Base-by-base conservation (phyloP, 345 rosid species). In the Ceriops tagal region DNA sequence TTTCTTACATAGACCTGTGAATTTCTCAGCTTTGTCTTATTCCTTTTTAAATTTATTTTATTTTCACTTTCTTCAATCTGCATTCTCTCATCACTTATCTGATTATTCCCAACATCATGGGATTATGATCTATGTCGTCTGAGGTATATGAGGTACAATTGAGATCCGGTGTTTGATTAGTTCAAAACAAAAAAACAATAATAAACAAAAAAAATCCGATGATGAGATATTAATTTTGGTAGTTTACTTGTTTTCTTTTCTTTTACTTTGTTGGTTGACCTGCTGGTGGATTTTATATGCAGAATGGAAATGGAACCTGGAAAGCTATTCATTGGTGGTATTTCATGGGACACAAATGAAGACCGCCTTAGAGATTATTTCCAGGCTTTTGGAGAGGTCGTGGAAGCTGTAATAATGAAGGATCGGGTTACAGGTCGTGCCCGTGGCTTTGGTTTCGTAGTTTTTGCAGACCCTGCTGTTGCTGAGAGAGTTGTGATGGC, bases 351-450 rank as follows among this genome's bases (percentile, higher is more conserved):
- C 75, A 91, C 97, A 6, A 91, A 83, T 66, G 98, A 93, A 83
- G 91, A 91, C 47, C 87, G 92, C 69, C 88, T 93, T 8, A 87
- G 89, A 49, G 88, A 89, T 61, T 93, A 93, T 82, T 93, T 93
- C 71, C 88, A 77, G 72, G 73, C 77, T 39, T 93, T 87, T 73
- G 98, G 98, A 55, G 91, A 89, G 62, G 93, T 93, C 71, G 46
- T 83, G 58, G 97, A 93, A 80, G 92, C 93, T 39, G 97, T 93
- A 61, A 87, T 93, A 56, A 91, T 93, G 97, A 91, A 88, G 84
- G 97, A 91, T 83, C 87, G 98, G 51, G 86, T 91, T 69, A 91
- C 97, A 1, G 97, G 97, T 62, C 93, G 97, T 75, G 97, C 93
- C 63, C 93, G 98, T 32, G 98, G 98, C 11, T 93, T 93, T 39